Evolutionary conservation across 805 yeast species (phyloP).

Genomic region (Spathaspora arborariae): DNA sequence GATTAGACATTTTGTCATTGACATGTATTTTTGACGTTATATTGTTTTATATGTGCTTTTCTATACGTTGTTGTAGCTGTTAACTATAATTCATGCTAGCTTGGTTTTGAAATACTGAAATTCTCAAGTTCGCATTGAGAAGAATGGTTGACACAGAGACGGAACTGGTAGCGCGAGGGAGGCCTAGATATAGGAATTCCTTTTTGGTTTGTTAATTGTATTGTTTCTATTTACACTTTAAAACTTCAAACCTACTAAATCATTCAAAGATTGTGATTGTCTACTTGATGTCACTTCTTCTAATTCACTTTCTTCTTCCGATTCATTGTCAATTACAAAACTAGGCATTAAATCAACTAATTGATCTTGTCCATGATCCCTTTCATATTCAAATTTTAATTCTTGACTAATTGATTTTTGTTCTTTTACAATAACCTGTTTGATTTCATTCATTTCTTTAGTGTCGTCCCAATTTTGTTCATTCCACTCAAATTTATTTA

Average conservation of each 20-base stretch:
- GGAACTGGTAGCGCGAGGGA: too few relatives aligned
- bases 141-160: too few relatives aligned
- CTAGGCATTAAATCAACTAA: slow-evolving; percentile 13
- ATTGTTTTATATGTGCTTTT: slow-evolving; percentile 3
- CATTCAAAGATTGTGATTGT: slow-evolving; percentile 3
- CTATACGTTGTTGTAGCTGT: slow-evolving; percentile 1
- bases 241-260: slow-evolving; percentile 11
- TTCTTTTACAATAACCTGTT: slow-evolving; percentile 13
- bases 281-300: neutral
- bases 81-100: neutral
- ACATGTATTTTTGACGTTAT: neutral
- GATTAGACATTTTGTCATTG: slow-evolving; percentile 3
- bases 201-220: too few relatives aligned
- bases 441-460: slow-evolving; percentile 8
- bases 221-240: neutral
- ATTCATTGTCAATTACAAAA: slow-evolving; percentile 8
- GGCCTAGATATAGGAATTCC: too few relatives aligned
- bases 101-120: neutral
- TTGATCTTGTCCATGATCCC: slow-evolving; percentile 7
- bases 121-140: neutral
- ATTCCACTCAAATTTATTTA: slow-evolving; percentile 33
- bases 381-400: slow-evolving; percentile 10
- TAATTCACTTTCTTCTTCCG: neutral
- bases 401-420: slow-evolving; percentile 15
- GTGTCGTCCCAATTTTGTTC: slow-evolving; percentile 11